These are phyloP conservation scores for Penicillium sp. DNA, from an alignment of 2,329 filamentous ascomycete species.

Conservation along the genomic window DNA sequence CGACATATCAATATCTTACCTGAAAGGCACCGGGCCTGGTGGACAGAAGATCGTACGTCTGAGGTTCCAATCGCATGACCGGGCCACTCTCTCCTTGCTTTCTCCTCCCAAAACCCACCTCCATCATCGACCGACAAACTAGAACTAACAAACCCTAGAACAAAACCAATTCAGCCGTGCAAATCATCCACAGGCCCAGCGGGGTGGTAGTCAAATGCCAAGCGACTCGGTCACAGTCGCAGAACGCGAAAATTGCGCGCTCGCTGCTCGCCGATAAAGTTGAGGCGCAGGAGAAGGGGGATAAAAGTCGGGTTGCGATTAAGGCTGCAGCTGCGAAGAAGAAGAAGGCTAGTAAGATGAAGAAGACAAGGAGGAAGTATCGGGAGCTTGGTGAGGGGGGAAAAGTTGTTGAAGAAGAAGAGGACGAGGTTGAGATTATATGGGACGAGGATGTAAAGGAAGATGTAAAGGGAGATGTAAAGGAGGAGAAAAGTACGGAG, in stretches of 20 bases:
- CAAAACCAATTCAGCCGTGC: conserved; percentile 93
- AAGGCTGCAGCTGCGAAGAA: conserved; percentile 79
- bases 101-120: neutral
- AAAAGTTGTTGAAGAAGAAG: conserved; percentile 15
- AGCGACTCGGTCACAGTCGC: conserved; percentile 77
- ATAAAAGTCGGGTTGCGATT: conserved; percentile 72
- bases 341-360: conserved; percentile 45
- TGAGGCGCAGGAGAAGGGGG: conserved; percentile 73
- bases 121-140: neutral
- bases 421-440: conserved; percentile 6
- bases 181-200: conserved; percentile 84
- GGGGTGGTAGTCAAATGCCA: conserved; percentile 94
- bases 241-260: conserved; percentile 84
- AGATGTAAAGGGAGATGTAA: neutral
- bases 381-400: conserved; percentile 34
- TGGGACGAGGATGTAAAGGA: conserved; percentile 15
- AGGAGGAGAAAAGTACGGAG: neutral
- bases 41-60: conserved; percentile 83
- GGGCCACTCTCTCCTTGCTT: neutral
- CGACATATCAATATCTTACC: conserved; percentile 79
- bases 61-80: neutral
- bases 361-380: conserved; percentile 48
- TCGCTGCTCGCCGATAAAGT: conserved; percentile 71
- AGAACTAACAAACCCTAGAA: conserved; percentile 53
- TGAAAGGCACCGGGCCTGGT: conserved; percentile 88